Percentiles rank a stretch among this genome's conserved stretches.
phyloP scores from a whole-genome alignment of 1,284 basidiomycete species.

The Pyrrhoderma lamaoense region DNA sequence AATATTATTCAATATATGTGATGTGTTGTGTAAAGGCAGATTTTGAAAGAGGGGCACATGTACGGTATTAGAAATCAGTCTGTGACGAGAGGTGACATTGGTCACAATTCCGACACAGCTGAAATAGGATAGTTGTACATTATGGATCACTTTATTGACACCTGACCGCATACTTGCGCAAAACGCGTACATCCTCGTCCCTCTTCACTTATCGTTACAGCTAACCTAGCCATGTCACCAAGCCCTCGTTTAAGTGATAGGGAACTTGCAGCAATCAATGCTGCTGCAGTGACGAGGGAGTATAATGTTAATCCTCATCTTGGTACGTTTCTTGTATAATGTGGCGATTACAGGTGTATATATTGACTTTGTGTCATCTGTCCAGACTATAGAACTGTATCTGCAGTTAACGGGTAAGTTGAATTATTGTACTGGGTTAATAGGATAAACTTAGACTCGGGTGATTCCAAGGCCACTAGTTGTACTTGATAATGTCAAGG shows the following conservation, averaged over 20 bases:
- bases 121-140: too few species aligned
- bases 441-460: conserved; percentile 20
- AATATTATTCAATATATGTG: too few species aligned
- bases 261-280: conserved; percentile 79
- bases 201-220: too few species aligned
- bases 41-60: too few species aligned
- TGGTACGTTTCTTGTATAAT: conserved; percentile 42
- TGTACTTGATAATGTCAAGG: conserved; percentile 98
- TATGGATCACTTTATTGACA: too few species aligned
- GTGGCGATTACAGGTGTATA: neutral
- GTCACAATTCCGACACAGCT: too few species aligned
- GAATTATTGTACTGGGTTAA: conserved; percentile 12
- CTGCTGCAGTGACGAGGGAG: conserved; percentile 79
- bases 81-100: too few species aligned
- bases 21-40: too few species aligned
- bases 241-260: conserved; percentile 56
- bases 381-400: conserved; percentile 91
- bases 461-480: conserved; percentile 69
- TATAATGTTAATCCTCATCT: conserved; percentile 86
- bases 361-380: conserved; percentile 18
- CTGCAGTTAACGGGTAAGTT: conserved; percentile 86
- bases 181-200: too few species aligned
- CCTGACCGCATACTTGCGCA: too few species aligned
- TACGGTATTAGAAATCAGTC: too few species aligned
- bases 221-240: conserved; percentile 4